Evolutionary conservation across 176 grass and related monocot genomes (phyloP), one percentile per base, ranked within the genome.

Genomic region (Zoysia japonica): DNA sequence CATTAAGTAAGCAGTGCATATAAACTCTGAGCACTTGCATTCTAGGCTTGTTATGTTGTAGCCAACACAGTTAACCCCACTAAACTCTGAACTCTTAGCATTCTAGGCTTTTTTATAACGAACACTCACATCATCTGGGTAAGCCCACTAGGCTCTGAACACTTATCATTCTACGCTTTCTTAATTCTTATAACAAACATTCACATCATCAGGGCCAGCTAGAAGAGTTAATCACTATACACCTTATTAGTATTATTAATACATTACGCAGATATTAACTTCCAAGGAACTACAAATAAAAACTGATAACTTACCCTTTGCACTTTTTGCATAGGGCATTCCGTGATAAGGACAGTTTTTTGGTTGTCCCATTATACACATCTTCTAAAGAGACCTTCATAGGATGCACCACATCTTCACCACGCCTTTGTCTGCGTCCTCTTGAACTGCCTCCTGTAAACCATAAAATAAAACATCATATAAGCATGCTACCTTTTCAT

Each of bases 311-410:
- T 83, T 91, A 98, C 95, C 95, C 95, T 81, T 94, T 94, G 78
- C 95, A 98, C 67, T 94, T 98, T 43, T 69, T 72, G 80, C 95
- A 98, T 5, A 98, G 67, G 46, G 77, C 84, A 70, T 92, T 94
- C 63, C 83, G 84, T 65, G 90, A 98, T 13, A 98, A 80, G 28
- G 92, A 98, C 50, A 94, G 81, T 75, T 90, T 98, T 70, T 93
- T 98, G 61, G 80, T 82, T 84, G 95, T 76, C 6, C 92, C 90
- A 72, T 98, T 98, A 61, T 93, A 98, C 35, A 98, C 47, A 48
- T 98, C 95, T 83, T 98, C 95, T 80, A 98, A 77, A 39, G 95
- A 92, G 59, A 98, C 89, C 83, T 93, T 98, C 68, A 98, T 70
- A 73, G 88, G 51, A 77, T 94, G 92, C 55, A 94, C 88, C 54